These are phyloP conservation scores for Sordariomycetes sp. DNA, from an alignment of 2,329 filamentous ascomycete species.

Conservation along the genomic window DNA sequence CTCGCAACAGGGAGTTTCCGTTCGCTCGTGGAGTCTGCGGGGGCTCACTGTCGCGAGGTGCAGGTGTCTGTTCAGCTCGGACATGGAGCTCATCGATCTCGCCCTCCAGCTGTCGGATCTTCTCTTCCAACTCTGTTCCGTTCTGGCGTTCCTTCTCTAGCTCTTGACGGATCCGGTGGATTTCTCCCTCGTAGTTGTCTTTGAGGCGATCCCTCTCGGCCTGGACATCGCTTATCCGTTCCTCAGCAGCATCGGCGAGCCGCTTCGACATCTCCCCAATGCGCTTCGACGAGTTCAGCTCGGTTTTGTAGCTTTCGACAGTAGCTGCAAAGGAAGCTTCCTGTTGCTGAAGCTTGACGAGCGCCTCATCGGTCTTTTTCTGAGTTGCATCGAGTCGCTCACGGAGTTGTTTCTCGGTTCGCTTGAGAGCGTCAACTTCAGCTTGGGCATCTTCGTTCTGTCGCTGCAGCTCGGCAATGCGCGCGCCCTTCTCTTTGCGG, in stretches of 20 bases:
- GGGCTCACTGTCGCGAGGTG: slow-evolving; percentile 32
- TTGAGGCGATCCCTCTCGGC: slow-evolving; percentile 48
- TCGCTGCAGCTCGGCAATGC: slow-evolving; percentile 80
- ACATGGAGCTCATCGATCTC: slow-evolving; percentile 46
- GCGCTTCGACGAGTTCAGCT: slow-evolving; percentile 72
- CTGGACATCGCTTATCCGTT: slow-evolving; percentile 62
- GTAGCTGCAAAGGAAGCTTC: slow-evolving; percentile 73
- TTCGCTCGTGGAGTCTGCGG: slow-evolving; percentile 55
- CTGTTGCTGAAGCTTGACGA: slow-evolving; percentile 74
- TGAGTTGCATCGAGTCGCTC: slow-evolving; percentile 76
- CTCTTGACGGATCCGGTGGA: slow-evolving; percentile 45
- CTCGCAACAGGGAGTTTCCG: slow-evolving; percentile 39
- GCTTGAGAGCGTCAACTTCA: slow-evolving; percentile 66
- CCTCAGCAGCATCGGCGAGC: slow-evolving; percentile 62
- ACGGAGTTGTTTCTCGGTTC: slow-evolving; percentile 71
- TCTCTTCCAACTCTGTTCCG: slow-evolving; percentile 35
- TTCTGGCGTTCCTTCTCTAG: slow-evolving; percentile 44
- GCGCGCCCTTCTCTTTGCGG: slow-evolving; percentile 88
- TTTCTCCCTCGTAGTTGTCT: slow-evolving; percentile 55
- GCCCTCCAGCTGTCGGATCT: slow-evolving; percentile 38
- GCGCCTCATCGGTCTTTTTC: slow-evolving; percentile 76
- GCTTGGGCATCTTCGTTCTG: slow-evolving; percentile 78
- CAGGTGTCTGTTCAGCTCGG: slow-evolving; percentile 31
- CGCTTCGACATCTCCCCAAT: slow-evolving; percentile 77
- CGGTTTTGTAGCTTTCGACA: slow-evolving; percentile 80